These are phyloP conservation scores for Salvia sclarea DNA, from an alignment of 305 asterid genomes.

Conservation along the genomic window DNA sequence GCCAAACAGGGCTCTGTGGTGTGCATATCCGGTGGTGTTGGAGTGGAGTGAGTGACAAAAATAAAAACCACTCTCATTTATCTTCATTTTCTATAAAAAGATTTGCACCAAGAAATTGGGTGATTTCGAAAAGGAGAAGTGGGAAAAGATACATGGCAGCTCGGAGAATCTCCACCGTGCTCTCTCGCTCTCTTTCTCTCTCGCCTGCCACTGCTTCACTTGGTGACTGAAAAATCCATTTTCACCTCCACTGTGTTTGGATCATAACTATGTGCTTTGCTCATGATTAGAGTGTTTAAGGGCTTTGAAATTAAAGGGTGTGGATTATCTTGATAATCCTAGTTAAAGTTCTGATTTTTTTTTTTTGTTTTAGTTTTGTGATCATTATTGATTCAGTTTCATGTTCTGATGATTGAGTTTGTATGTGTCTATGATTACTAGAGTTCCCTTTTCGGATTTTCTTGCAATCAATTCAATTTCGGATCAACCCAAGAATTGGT, in stretches of 20 bases:
- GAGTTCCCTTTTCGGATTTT: neutral
- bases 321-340: constrained; percentile 4
- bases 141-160: constrained; percentile 46
- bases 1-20: neutral
- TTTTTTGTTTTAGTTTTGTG: neutral
- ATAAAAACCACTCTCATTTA: neutral
- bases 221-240: constrained; percentile 35
- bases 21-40: neutral
- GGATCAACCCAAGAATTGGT: neutral
- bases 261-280: neutral
- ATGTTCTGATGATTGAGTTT: neutral
- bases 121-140: neutral
- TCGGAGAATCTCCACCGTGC: constrained; percentile 45
- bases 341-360: neutral
- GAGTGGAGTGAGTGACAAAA: constrained; percentile 1
- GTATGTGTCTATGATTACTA: neutral
- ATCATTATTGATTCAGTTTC: neutral
- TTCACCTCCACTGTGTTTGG: constrained; percentile 1
- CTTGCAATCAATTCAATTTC: neutral
- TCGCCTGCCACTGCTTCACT: constrained; percentile 40
- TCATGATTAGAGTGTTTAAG: neutral
- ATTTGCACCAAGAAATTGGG: neutral
- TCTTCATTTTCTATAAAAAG: neutral
- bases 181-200: constrained; percentile 44
- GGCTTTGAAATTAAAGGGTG: neutral